Conservation (phyloP, 2,329 filamentous ascomycete species). For the Aspergillus felis region DNA sequence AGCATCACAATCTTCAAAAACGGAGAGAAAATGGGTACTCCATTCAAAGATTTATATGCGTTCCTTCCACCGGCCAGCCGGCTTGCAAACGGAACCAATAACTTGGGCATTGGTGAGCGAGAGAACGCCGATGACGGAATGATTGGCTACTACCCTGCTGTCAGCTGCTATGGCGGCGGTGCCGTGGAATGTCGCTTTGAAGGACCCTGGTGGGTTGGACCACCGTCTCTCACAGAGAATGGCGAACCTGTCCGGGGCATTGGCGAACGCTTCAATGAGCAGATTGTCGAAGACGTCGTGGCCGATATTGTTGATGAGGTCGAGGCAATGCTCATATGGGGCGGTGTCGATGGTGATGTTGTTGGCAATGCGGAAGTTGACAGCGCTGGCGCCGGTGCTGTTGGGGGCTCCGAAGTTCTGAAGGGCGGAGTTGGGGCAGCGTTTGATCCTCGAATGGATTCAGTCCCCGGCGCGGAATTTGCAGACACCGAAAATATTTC, state of each 20-base stretch:
- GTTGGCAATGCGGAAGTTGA: constrained; percentile 26
- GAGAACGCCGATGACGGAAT: constrained; percentile 91
- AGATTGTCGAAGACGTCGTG: constrained; percentile 89
- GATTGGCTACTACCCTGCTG: constrained; percentile 90
- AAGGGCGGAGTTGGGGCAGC: constrained; percentile 30
- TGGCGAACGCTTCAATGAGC: constrained; percentile 79
- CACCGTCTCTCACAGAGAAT: constrained; percentile 51
- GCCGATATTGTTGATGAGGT: constrained; percentile 95
- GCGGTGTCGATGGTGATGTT: constrained; percentile 33
- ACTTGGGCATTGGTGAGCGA: constrained; percentile 61
- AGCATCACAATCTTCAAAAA: constrained; percentile 92
- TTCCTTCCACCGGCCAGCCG: constrained; percentile 85
- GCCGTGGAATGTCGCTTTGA: constrained; percentile 93
- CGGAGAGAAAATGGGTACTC: constrained; percentile 76
- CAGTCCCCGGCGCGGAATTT: constrained; percentile 2
- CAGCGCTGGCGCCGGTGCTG: constrained; percentile 21
- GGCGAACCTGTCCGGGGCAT: constrained; percentile 54
- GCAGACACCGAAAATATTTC: constrained; percentile 10
- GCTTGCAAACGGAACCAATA: constrained; percentile 41
- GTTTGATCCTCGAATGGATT: constrained; percentile 22
- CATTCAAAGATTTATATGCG: constrained; percentile 81
- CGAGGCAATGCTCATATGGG: constrained; percentile 65
- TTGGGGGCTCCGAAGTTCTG: constrained; percentile 30
- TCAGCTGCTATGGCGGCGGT: constrained; percentile 88
- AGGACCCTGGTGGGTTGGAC: constrained; percentile 86